These are phyloP conservation scores for Metschnikowia cerradonensis DNA, from an alignment of 805 yeast species.

Conservation along the genomic window DNA sequence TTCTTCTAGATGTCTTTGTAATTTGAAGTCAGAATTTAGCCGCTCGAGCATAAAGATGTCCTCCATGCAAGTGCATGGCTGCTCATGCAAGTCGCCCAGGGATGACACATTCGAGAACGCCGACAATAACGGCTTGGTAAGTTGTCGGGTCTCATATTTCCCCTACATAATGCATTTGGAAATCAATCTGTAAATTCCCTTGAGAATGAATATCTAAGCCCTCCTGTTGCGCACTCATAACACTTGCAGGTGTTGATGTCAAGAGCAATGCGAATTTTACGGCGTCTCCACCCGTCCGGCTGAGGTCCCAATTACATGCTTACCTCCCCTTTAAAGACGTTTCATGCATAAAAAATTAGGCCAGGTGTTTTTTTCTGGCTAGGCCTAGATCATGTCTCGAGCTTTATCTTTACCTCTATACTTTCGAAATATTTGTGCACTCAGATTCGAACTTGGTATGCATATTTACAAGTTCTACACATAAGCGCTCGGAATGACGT, in stretches of 20 bases:
- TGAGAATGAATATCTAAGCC: background rate
- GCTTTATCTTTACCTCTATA: no score
- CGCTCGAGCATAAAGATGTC: background rate
- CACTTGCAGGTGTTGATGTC: background rate
- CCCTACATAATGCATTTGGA: background rate
- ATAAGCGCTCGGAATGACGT: no score
- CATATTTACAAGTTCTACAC: no score
- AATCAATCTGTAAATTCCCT: background rate
- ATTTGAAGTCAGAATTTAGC: background rate
- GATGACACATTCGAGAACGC: background rate
- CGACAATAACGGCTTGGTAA: background rate
- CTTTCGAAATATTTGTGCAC: no score
- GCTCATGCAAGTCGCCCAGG: background rate
- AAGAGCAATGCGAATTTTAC: slow-evolving; percentile 1
- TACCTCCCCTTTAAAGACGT: background rate
- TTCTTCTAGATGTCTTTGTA: background rate
- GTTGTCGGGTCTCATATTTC: background rate
- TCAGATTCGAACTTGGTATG: no score
- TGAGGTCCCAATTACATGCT: background rate
- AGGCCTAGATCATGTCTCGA: no score
- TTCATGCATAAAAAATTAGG: background rate
- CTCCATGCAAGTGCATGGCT: background rate
- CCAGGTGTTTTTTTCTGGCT: no score
- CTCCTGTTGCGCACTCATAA: background rate
- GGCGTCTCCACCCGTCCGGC: background rate